Conservation (phyloP, 768 basidiomycete genomes). For the Pleurotus cornucopiae region DNA sequence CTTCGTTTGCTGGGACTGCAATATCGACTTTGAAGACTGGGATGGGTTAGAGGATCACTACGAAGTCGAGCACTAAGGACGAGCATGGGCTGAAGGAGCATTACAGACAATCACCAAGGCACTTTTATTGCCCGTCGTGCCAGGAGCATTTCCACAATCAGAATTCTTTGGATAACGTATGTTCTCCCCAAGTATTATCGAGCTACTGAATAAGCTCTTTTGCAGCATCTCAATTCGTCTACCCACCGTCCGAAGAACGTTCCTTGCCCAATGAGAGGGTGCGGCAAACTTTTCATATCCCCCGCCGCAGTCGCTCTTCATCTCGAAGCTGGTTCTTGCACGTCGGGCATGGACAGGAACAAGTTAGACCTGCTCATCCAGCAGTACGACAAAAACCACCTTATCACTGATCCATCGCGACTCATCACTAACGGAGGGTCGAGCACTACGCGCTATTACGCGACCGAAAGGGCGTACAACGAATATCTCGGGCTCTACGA, state of each 20-base stretch:
- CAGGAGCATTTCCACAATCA: background rate
- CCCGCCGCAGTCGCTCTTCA: conserved; percentile 55
- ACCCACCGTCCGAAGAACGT: conserved; percentile 37
- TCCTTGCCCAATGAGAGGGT: conserved; percentile 36
- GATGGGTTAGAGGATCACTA: background rate
- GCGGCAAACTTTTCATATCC: conserved; percentile 44
- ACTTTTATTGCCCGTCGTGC: background rate
- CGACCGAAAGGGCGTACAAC: conserved; percentile 37
- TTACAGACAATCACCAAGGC: background rate
- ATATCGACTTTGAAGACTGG: background rate
- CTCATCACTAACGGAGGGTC: conserved; percentile 27
- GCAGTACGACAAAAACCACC: conserved; percentile 35
- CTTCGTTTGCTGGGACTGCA: background rate
- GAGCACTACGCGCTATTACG: conserved; percentile 20
- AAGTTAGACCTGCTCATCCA: conserved; percentile 32
- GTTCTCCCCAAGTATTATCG: background rate
- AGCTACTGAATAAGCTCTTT: background rate
- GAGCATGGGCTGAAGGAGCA: background rate
- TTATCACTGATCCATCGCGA: conserved; percentile 54
- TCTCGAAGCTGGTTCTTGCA: conserved; percentile 57
- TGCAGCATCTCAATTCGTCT: conserved; percentile 50
- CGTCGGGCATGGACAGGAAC: conserved; percentile 34
- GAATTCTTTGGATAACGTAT: background rate
- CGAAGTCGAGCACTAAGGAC: background rate
- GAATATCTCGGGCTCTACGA: conserved; percentile 38